Evolutionary conservation across 2,329 filamentous ascomycete genomes (phyloP).

Genomic region (Exophiala bonariae): DNA sequence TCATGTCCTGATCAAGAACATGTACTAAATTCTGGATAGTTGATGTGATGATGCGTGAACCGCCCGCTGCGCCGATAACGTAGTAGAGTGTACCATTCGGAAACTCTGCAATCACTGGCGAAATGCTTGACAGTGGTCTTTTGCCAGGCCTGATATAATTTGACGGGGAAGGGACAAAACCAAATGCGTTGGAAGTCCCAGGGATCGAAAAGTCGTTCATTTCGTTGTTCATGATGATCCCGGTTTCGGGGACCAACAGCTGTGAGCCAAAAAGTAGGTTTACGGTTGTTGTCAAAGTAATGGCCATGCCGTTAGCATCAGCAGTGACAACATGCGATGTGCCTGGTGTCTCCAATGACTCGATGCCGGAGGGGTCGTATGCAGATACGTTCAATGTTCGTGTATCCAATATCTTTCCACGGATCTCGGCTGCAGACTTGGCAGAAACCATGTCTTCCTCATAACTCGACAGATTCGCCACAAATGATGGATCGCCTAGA

Average conservation of each 20-base stretch:
- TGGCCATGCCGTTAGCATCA: slow-evolving; percentile 71
- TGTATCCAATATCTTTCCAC: slow-evolving; percentile 68
- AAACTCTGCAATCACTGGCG: slow-evolving; percentile 73
- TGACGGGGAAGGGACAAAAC: slow-evolving; percentile 73
- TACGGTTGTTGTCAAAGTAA: slow-evolving; percentile 82
- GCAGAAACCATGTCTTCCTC: slow-evolving; percentile 68
- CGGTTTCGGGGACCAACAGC: slow-evolving; percentile 77
- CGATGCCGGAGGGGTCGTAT: slow-evolving; percentile 70
- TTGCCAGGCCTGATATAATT: slow-evolving; percentile 84
- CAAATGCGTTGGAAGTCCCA: slow-evolving; percentile 74
- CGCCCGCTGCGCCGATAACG: slow-evolving; percentile 74
- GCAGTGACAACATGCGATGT: slow-evolving; percentile 61
- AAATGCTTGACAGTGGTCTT: slow-evolving; percentile 79
- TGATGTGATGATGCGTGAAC: slow-evolving; percentile 78
- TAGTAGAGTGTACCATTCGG: slow-evolving; percentile 66
- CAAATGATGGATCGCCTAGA: slow-evolving; percentile 79
- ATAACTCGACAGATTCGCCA: slow-evolving; percentile 62
- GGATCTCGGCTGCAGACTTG: slow-evolving; percentile 59
- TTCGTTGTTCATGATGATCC: slow-evolving; percentile 71
- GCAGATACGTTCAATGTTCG: slow-evolving; percentile 69
- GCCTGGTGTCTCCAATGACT: slow-evolving; percentile 63
- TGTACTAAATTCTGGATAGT: slow-evolving; percentile 74
- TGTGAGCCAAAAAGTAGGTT: slow-evolving; percentile 83
- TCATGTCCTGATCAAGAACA: slow-evolving; percentile 66
- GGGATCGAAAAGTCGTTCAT: slow-evolving; percentile 85